Percentiles rank a stretch among this genome's conserved stretches.
phyloP scores from a whole-genome alignment of 2,329 filamentous ascomycete genomes.

The Colletotrichum kahawae region DNA sequence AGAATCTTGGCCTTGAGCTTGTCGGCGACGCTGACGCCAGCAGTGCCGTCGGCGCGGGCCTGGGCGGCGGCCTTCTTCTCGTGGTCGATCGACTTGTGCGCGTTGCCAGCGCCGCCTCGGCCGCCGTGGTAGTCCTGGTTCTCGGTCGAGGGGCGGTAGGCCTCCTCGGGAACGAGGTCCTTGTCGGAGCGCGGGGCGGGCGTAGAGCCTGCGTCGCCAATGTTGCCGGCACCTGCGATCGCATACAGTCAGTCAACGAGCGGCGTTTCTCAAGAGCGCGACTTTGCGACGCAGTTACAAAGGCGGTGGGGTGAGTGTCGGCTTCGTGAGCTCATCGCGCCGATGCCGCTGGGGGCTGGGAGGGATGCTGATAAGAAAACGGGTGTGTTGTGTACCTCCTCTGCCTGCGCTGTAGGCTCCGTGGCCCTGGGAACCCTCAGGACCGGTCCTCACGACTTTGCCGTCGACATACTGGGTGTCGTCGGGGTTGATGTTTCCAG shows the following conservation, averaged over 20 bases:
- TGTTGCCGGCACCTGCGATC: constrained; percentile 60
- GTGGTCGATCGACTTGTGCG: constrained; percentile 28
- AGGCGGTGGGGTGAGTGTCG: background rate
- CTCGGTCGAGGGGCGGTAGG: constrained; percentile 53
- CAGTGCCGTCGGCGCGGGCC: constrained; percentile 25
- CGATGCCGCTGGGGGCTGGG: background rate
- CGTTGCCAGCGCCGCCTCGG: constrained; percentile 66
- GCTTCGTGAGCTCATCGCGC: background rate
- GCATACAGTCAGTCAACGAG: background rate
- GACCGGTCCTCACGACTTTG: constrained; percentile 62
- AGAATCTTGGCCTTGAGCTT: constrained; percentile 63
- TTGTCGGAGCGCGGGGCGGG: constrained; percentile 49
- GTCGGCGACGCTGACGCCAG: constrained; percentile 54
- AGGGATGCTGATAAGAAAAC: background rate
- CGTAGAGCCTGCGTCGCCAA: constrained; percentile 52
- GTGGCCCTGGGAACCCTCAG: constrained; percentile 60
- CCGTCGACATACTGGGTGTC: constrained; percentile 66
- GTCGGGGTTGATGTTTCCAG: constrained; percentile 65
- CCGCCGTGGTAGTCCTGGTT: constrained; percentile 60
- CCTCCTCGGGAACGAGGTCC: constrained; percentile 58
- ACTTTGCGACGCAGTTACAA: background rate
- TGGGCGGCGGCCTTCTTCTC: constrained; percentile 35
- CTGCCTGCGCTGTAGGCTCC: constrained; percentile 64
- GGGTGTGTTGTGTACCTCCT: constrained; percentile 53
- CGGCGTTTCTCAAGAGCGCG: background rate